Evolutionary conservation across 352 stramenopile species (phyloP).

Genomic region (Phytophthora uliginosa): DNA sequence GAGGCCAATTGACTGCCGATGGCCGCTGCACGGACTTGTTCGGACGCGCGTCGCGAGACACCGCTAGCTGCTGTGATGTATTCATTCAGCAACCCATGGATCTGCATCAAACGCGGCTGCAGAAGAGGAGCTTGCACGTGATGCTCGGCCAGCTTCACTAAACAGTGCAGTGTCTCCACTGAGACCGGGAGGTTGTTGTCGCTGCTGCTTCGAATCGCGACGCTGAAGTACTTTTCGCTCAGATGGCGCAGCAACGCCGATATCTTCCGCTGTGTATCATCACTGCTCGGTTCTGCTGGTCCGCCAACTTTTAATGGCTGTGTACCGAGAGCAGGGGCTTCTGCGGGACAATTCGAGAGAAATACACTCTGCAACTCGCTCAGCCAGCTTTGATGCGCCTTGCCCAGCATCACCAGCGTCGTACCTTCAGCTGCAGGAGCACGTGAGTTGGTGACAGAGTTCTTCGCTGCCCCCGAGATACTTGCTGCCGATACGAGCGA

Average conservation of each 20-base stretch:
- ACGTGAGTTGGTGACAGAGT: background rate
- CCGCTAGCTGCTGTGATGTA: conserved; percentile 30
- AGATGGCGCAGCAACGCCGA: conserved; percentile 40
- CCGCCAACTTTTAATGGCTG: background rate
- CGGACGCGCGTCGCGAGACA: conserved; percentile 26
- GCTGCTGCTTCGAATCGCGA: conserved; percentile 39
- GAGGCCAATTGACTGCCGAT: background rate
- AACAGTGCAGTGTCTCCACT: conserved; percentile 55
- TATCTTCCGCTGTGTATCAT: conserved; percentile 42
- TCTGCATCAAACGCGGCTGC: conserved; percentile 24
- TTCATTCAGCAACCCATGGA: conserved; percentile 33
- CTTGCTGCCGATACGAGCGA: conserved; percentile 44
- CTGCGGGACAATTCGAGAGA: conserved; percentile 36
- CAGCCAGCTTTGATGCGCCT: conserved; percentile 72
- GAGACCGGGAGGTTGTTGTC: conserved; percentile 33
- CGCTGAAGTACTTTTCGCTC: conserved; percentile 81
- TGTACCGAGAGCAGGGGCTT: background rate
- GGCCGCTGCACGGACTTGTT: conserved; percentile 5
- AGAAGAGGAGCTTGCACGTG: conserved; percentile 35
- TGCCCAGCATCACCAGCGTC: conserved; percentile 61
- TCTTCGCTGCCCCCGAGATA: conserved; percentile 1
- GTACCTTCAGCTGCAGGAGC: conserved; percentile 18
- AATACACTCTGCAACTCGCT: conserved; percentile 62
- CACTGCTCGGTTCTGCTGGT: background rate
- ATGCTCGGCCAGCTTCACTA: conserved; percentile 39